phyloP scores from a whole-genome alignment of 2,329 filamentous ascomycete genomes.

The Teratosphaeria destructans region DNA sequence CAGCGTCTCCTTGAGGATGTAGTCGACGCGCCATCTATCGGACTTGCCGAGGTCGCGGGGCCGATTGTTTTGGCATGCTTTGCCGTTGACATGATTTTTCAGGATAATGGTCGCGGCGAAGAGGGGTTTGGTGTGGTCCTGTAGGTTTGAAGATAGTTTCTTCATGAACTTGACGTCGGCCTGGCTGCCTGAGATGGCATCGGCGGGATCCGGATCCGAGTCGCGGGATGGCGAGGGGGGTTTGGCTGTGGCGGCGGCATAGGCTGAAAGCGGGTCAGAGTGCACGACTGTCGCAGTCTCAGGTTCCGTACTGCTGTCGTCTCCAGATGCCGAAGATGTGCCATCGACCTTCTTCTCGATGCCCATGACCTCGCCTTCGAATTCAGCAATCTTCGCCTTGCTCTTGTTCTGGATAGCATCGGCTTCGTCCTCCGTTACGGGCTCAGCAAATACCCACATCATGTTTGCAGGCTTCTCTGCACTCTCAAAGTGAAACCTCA shows the following conservation, averaged over 20 bases:
- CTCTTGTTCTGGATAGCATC: conserved; percentile 60
- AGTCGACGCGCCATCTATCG: conserved; percentile 65
- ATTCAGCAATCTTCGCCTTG: conserved; percentile 54
- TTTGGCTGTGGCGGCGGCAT: not conserved
- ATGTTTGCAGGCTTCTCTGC: conserved; percentile 32
- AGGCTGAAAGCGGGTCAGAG: not conserved
- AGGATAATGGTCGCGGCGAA: conserved; percentile 63
- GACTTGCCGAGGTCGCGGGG: conserved; percentile 39
- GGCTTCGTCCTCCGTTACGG: conserved; percentile 64
- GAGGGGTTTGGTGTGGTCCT: conserved; percentile 29
- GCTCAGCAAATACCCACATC: conserved; percentile 87
- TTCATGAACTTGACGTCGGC: conserved; percentile 7
- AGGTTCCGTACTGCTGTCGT: conserved; percentile 1
- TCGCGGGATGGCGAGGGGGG: not conserved
- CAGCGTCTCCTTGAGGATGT: conserved; percentile 57
- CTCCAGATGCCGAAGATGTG: not conserved
- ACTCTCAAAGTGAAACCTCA: conserved; percentile 38
- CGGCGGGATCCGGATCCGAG: not conserved
- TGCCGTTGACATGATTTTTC: conserved; percentile 60
- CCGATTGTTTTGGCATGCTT: conserved; percentile 40
- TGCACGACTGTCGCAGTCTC: not conserved
- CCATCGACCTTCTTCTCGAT: conserved; percentile 10
- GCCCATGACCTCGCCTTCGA: conserved; percentile 44
- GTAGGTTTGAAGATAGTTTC: not conserved
- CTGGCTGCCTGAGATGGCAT: conserved; percentile 1